These are phyloP conservation scores for Ceratobasidium sp. DNA, from an alignment of 1,284 basidiomycete genomes.

Conservation along the genomic window DNA sequence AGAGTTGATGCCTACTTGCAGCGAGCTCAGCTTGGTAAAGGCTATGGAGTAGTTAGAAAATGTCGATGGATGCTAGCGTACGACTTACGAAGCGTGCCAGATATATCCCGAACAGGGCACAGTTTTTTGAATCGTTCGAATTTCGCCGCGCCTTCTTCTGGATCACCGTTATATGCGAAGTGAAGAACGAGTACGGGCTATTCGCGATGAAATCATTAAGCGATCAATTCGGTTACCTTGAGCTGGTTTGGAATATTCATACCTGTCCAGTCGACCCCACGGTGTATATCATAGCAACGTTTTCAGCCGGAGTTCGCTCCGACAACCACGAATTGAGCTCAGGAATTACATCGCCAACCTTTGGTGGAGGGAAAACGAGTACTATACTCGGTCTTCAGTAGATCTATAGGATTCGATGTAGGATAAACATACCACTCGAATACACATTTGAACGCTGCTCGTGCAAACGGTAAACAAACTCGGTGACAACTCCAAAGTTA, in stretches of 20 bases:
- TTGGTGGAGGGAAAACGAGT: slow-evolving; percentile 23
- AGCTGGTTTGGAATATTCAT: not conserved
- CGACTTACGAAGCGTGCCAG: slow-evolving; percentile 9
- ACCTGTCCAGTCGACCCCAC: slow-evolving; percentile 31
- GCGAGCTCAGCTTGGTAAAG: not conserved
- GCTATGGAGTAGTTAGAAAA: not conserved
- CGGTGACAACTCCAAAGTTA: slow-evolving; percentile 49
- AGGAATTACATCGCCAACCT: slow-evolving; percentile 1
- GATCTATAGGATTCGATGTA: not conserved
- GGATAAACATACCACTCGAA: not conserved
- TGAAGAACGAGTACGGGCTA: slow-evolving; percentile 28
- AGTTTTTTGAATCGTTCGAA: slow-evolving; percentile 38
- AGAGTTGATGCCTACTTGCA: not conserved
- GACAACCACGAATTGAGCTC: slow-evolving; percentile 36
- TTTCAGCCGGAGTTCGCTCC: slow-evolving; percentile 7
- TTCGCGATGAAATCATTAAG: not conserved
- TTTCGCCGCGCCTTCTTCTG: slow-evolving; percentile 28
- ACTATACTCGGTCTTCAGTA: slow-evolving; percentile 9
- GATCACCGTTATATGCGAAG: slow-evolving; percentile 14
- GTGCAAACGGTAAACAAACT: slow-evolving; percentile 46
- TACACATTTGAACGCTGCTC: slow-evolving; percentile 42
- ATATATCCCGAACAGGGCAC: slow-evolving; percentile 10
- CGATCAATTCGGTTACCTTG: too few species aligned
- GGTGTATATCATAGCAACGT: not conserved
- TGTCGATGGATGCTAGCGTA: not conserved